phyloP scores from a whole-genome alignment of 2,329 filamentous ascomycete species.

The Thelonectria discophora region DNA sequence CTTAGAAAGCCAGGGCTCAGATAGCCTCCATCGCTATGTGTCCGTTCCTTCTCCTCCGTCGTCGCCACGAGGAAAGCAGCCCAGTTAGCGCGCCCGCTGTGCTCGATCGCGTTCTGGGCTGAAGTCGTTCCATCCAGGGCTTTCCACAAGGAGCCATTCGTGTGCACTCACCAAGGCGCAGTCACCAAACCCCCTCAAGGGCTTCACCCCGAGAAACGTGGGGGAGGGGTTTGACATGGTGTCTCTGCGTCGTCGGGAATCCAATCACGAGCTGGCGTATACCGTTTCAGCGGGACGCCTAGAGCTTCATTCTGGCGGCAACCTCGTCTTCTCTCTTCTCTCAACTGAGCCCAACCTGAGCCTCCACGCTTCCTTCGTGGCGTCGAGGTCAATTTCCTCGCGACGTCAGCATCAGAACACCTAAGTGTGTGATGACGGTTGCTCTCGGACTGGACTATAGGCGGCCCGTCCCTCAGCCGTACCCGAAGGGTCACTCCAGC shows the following conservation, averaged over 20 bases:
- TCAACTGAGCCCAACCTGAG: background rate
- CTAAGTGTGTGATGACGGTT: background rate
- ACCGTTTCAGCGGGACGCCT: constrained; percentile 9
- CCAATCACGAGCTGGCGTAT: constrained; percentile 7
- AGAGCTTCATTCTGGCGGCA: background rate
- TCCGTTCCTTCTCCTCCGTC: constrained; percentile 29
- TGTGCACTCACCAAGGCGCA: background rate
- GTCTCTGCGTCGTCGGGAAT: background rate
- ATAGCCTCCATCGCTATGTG: constrained; percentile 37
- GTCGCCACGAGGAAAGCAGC: constrained; percentile 2
- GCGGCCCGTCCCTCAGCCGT: constrained; percentile 42
- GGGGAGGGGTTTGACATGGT: constrained; percentile 12
- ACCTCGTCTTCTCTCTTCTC: constrained; percentile 23
- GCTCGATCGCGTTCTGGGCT: too few species aligned
- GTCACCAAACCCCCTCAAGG: background rate
- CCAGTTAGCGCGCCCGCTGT: constrained; percentile 23
- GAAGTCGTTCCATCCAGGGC: background rate
- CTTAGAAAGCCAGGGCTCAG: constrained; percentile 32
- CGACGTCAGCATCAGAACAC: too few species aligned
- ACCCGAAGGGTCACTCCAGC: constrained; percentile 20
- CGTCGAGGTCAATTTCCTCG: background rate
- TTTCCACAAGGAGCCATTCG: constrained; percentile 26
- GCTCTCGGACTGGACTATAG: constrained; percentile 29
- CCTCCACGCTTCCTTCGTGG: background rate
- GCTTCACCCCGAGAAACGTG: background rate